Conservation (phyloP, 176 grass and related monocot genomes). For the Phyllostachys edulis region DNA sequence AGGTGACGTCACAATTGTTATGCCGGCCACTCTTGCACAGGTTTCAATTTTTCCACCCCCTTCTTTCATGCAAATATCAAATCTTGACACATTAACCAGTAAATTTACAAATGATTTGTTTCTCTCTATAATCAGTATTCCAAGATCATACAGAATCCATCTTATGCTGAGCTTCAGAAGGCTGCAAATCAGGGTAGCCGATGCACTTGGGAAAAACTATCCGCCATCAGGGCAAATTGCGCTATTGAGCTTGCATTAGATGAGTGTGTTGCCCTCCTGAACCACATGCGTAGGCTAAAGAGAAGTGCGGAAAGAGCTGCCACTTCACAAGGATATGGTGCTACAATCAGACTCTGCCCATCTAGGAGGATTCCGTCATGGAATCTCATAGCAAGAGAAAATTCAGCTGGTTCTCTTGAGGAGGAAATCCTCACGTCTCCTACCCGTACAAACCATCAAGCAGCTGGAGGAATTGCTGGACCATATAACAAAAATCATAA, state of each 20-base stretch:
- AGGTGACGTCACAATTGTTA: slow-evolving; percentile 89
- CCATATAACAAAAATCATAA: slow-evolving; percentile 42
- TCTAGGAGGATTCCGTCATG: slow-evolving; percentile 93
- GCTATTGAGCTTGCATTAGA: slow-evolving; percentile 83
- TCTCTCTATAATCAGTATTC: slow-evolving; percentile 61
- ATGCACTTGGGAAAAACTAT: slow-evolving; percentile 90
- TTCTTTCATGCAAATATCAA: slow-evolving; percentile 12
- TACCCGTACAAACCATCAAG: slow-evolving; percentile 40
- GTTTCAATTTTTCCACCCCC: slow-evolving; percentile 18
- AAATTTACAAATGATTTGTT: slow-evolving; percentile 30
- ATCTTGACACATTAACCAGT: neutral
- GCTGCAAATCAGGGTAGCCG: slow-evolving; percentile 79
- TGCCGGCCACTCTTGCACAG: slow-evolving; percentile 92
- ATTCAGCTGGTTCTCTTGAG: slow-evolving; percentile 84
- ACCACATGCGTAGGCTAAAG: slow-evolving; percentile 83
- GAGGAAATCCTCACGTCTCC: slow-evolving; percentile 62
- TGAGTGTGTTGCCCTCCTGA: slow-evolving; percentile 82
- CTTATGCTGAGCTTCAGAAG: slow-evolving; percentile 83
- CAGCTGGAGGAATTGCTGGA: slow-evolving; percentile 42
- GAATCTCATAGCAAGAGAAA: slow-evolving; percentile 98
- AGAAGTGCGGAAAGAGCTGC: slow-evolving; percentile 75
- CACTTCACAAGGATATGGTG: slow-evolving; percentile 59
- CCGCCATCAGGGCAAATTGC: slow-evolving; percentile 91
- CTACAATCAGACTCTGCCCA: slow-evolving; percentile 62
- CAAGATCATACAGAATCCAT: slow-evolving; percentile 91